Evolutionary conservation across 768 basidiomycete genomes (phyloP), one percentile per base, ranked within the genome.

Genomic region (Lentinula guzmanii): DNA sequence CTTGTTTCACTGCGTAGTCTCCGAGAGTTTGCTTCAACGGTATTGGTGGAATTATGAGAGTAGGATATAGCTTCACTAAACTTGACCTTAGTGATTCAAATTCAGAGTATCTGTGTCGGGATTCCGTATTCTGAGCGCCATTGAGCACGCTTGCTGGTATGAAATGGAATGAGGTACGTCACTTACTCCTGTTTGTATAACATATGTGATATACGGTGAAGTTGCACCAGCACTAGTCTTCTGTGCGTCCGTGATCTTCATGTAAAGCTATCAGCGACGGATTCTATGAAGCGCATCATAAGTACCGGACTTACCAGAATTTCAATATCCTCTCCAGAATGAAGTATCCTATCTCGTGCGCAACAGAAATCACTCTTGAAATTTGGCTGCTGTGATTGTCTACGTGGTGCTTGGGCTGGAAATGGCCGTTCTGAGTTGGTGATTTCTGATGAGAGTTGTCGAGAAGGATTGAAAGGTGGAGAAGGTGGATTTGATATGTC

Each of bases 1-100:
- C 88, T 69, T 95, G 95, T 74, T 98, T 98, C 63, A 95, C 89
- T 1, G 97, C 97, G 78, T 99, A 99, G 68, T 98, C 97, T 7
- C 93, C 86, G 42, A 99, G 80, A 1, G 90, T 90, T 75, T 98
- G 94, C 75, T 99, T 98, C 1, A 92, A 95, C 2, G 97, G 97
- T 57, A 99, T 97, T 46, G 97, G 97, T 2, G 97, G 96, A 63
- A 99, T 89, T 68, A 99, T 98, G 66, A 95, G 77, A 8, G 95
- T 97, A 0, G 97, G 97, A 71, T 99, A 97, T 50, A 99, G 80
- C 69, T 87, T 93, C 55, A 86, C 81, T 52, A 99, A 83, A 63
- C 82, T 90, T 57, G 82, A 81, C 56, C 97, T 87, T 43, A 99
- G 79, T 24, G 93, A 94, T 75, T 98, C 94, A 73, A 99, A 99